Base-by-base conservation (phyloP, 345 rosid species). In the Toxicodendron radicans region DNA sequence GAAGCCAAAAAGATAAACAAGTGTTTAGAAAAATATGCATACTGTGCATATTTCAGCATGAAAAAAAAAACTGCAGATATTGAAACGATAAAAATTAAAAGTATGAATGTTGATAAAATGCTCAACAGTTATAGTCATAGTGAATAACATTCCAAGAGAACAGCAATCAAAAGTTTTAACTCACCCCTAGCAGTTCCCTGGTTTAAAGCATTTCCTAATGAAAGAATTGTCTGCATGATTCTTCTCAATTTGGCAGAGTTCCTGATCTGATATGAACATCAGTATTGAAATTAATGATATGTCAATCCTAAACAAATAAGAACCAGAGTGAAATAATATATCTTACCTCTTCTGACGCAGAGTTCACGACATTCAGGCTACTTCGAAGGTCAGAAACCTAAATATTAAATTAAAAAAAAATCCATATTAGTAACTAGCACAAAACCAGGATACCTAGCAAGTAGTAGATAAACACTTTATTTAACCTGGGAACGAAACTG, bases 171-270 rank as follows among this genome's bases (percentile, higher is more conserved):
- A 64, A 63, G 51, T 61, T 60, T 77, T 51, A 75, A 84, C 94
- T 86, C 83, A 92, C 99, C 97, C 84, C 97, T 88, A 58, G 97
- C 95, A 52, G 99, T 95, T 74, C 99, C 99, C 76, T 92, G 97
- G 78, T 92, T 95, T 79, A 95, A 80, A 64, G 99, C 99, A 85
- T 95, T 95, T 76, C 99, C 99, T 38, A 95, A 84, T 2, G 92
- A 84, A 69, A 95, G 92, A 83, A 95, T 85, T 45, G 97, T 95
- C 87, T 95, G 97, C 99, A 95, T 95, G 71, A 95, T 85, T 79
- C 90, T 92, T 84, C 90, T 91, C 77, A 95, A 82, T 82, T 92
- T 92, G 32, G 74, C 85, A 70, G 94, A 88, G 72, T 78, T 81
- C 82, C 83, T 87, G 71, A 91, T 82, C 93, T 91, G 90, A 76